A percentile compares a stretch with the other conserved stretches of the same genome.
phyloP scores from a whole-genome alignment of 495 filamentous ascomycete species.

The Friedmanniomyces simplex region DNA sequence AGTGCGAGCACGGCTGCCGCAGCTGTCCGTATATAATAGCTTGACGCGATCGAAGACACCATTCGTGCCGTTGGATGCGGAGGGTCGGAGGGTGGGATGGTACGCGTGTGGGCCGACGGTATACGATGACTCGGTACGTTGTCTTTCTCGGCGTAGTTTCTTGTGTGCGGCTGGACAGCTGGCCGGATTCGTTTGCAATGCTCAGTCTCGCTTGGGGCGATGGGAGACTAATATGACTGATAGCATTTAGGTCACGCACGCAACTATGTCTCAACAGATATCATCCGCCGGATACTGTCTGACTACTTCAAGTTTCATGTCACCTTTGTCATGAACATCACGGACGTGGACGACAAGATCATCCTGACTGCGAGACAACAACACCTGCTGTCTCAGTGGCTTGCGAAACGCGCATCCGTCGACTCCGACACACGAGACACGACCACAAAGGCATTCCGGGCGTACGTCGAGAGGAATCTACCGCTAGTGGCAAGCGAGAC shows the following conservation, averaged over 20 bases:
- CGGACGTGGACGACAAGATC: slow-evolving; percentile 92
- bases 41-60: slow-evolving; percentile 60
- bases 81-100: slow-evolving; percentile 12
- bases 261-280: slow-evolving; percentile 92
- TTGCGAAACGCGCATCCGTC: slow-evolving; percentile 32
- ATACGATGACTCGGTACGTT: slow-evolving; percentile 59
- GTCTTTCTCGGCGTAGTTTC: not conserved
- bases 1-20: slow-evolving; percentile 24
- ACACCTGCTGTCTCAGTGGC: slow-evolving; percentile 54
- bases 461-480: slow-evolving; percentile 72
- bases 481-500: slow-evolving; percentile 41
- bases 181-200: not conserved
- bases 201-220: not conserved
- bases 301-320: slow-evolving; percentile 83
- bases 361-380: slow-evolving; percentile 74
- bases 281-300: slow-evolving; percentile 73
- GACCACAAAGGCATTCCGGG: slow-evolving; percentile 53
- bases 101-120: slow-evolving; percentile 61
- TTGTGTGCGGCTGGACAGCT: not conserved
- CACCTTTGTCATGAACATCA: slow-evolving; percentile 93
- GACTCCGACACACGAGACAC: slow-evolving; percentile 44
- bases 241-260: slow-evolving; percentile 76
- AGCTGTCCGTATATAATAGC: slow-evolving; percentile 64
- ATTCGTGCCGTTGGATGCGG: slow-evolving; percentile 54
- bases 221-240: slow-evolving; percentile 4